Percentiles rank a stretch among this genome's conserved stretches.
These are phyloP conservation scores for Starmerella davenportii DNA, from an alignment of 805 yeast genomes.

Conservation along the genomic window DNA sequence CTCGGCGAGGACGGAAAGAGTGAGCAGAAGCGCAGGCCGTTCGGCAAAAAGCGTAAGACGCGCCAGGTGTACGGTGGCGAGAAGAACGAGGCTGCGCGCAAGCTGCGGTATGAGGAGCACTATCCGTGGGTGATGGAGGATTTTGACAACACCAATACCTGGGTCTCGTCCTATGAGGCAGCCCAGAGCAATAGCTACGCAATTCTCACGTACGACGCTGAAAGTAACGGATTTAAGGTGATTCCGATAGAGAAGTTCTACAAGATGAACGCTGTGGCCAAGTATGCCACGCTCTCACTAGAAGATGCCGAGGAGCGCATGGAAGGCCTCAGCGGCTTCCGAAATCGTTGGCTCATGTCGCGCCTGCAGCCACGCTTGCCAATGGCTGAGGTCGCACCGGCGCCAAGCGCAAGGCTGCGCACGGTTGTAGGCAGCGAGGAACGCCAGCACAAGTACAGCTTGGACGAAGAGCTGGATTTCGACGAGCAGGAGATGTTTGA, in stretches of 20 bases:
- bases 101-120: slow-evolving; percentile 81
- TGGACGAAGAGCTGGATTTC: slow-evolving; percentile 74
- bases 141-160: slow-evolving; percentile 81
- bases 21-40: slow-evolving; percentile 22
- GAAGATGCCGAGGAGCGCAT: slow-evolving; percentile 94
- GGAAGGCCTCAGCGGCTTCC: slow-evolving; percentile 49
- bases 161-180: slow-evolving; percentile 93
- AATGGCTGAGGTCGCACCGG: neutral
- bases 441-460: slow-evolving; percentile 30
- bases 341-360: slow-evolving; percentile 92
- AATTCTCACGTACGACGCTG: slow-evolving; percentile 59
- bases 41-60: slow-evolving; percentile 41
- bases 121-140: slow-evolving; percentile 98
- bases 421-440: slow-evolving; percentile 27
- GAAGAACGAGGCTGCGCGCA: slow-evolving; percentile 71
- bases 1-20: slow-evolving; percentile 19
- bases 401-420: slow-evolving; percentile 9
- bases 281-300: slow-evolving; percentile 77
- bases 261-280: slow-evolving; percentile 81
- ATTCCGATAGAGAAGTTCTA: slow-evolving; percentile 91
- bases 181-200: slow-evolving; percentile 75
- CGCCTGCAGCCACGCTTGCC: slow-evolving; percentile 27
- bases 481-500: slow-evolving; percentile 77
- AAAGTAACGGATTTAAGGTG: slow-evolving; percentile 63
- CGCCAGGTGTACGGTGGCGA: slow-evolving; percentile 66